Percentiles rank a stretch among this genome's conserved stretches.
These are phyloP conservation scores for Pestalotiopsis sp. DNA, from an alignment of 2,329 filamentous ascomycete genomes.

Conservation along the genomic window DNA sequence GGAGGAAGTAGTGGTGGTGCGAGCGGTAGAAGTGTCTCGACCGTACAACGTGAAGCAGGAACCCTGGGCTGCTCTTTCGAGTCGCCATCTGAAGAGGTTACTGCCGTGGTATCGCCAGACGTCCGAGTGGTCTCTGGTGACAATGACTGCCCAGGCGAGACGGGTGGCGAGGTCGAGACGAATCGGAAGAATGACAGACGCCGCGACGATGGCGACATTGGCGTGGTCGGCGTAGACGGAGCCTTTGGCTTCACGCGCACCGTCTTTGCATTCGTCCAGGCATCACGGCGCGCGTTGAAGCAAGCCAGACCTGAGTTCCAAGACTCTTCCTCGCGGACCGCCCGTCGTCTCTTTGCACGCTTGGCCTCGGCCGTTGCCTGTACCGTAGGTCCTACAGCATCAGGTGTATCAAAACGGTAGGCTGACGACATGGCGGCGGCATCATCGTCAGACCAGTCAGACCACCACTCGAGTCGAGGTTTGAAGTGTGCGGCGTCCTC, in stretches of 20 bases:
- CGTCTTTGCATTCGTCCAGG: conserved; percentile 79
- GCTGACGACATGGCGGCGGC: conserved; percentile 42
- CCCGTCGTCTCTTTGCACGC: conserved; percentile 58
- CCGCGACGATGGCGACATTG: conserved; percentile 44
- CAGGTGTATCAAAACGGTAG: conserved; percentile 54
- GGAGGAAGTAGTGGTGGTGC: conserved; percentile 73
- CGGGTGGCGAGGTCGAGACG: conserved; percentile 34
- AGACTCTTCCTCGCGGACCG: conserved; percentile 63
- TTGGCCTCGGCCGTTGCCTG: conserved; percentile 47
- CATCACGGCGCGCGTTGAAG: conserved; percentile 76
- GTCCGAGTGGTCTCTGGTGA: conserved; percentile 31
- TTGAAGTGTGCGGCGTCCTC: conserved; percentile 55
- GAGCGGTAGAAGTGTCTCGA: conserved; percentile 70
- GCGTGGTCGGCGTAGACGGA: conserved; percentile 21
- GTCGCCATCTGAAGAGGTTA: conserved; percentile 44
- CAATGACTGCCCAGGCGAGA: conserved; percentile 21
- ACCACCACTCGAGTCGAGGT: conserved; percentile 58
- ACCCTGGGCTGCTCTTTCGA: conserved; percentile 38
- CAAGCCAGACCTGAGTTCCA: conserved; percentile 86
- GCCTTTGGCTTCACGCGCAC: conserved; percentile 56
- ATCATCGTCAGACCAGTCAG: conserved; percentile 57
- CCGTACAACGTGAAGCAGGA: conserved; percentile 47
- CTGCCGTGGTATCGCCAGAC: conserved; percentile 36
- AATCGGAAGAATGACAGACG: conserved; percentile 54
- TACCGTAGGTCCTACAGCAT: conserved; percentile 46